phyloP scores from a whole-genome alignment of 169 alveolate genomes.

The Plasmodium relictum region DNA sequence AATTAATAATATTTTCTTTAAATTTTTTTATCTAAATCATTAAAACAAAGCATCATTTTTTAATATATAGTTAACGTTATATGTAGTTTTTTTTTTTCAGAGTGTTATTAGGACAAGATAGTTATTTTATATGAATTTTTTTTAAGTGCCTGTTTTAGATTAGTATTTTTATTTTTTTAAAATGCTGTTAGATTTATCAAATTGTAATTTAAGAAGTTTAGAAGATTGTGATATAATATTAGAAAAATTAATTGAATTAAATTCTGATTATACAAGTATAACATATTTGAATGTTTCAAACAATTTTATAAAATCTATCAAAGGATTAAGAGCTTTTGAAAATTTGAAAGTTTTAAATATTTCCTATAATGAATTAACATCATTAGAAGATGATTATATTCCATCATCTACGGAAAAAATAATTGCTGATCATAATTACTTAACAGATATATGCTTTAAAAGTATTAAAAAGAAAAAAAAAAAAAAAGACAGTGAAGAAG shows the following conservation, averaged over 20 bases:
- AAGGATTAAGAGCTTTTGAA: conserved; percentile 61
- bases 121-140: no score
- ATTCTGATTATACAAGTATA: conserved; percentile 53
- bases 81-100: no score
- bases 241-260: conserved; percentile 45
- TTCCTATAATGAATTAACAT: conserved; percentile 24
- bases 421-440: conserved; percentile 30
- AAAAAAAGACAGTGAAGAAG: conserved; percentile 6
- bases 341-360: conserved; percentile 35
- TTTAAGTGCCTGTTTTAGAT: no score
- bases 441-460: conserved; percentile 48
- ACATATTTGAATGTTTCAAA: conserved; percentile 61
- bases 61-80: no score
- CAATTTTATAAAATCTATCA: conserved; percentile 20
- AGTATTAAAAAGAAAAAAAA: conserved; percentile 10
- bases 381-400: conserved; percentile 60
- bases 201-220: conserved; percentile 38
- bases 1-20: no score
- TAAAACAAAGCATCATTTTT: no score
- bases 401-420: conserved; percentile 47
- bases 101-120: no score
- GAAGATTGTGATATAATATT: conserved; percentile 57
- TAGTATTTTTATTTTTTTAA: not conserved
- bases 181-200: conserved; percentile 64
- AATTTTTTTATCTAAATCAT: no score